Conservation (phyloP, 257 asterid genomes). For the Jacaranda copaia region DNA sequence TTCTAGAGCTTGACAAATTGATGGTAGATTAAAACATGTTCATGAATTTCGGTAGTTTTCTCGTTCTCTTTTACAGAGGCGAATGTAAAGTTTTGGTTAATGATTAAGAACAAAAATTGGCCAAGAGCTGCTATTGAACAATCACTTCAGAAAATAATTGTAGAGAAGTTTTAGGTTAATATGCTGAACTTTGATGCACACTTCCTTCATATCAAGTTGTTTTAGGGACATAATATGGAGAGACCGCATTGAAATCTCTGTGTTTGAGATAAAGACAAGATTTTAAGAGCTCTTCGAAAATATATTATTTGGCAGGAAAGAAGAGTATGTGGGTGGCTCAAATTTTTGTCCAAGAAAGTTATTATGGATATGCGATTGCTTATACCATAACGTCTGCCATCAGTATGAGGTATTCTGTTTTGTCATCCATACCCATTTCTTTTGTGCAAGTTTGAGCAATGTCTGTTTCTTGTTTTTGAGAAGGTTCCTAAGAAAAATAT, state of each 20-base stretch:
- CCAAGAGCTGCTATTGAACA: background rate
- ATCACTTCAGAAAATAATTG: background rate
- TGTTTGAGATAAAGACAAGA: background rate
- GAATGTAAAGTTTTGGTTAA: background rate
- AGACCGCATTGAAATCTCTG: background rate
- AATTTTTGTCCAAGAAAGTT: slow-evolving; percentile 61
- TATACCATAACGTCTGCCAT: slow-evolving; percentile 69
- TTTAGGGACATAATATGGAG: background rate
- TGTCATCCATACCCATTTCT: background rate
- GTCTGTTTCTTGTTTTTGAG: background rate
- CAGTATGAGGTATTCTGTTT: slow-evolving; percentile 55
- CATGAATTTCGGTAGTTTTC: background rate
- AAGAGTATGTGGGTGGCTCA: slow-evolving; percentile 62
- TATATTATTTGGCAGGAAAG: slow-evolving; percentile 52
- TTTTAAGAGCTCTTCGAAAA: background rate
- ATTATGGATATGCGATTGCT: slow-evolving; percentile 66
- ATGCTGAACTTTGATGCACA: background rate
- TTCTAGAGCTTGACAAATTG: no score
- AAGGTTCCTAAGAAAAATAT: background rate
- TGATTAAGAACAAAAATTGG: background rate
- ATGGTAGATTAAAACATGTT: background rate
- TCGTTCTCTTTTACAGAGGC: background rate
- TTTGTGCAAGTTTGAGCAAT: background rate
- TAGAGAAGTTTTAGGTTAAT: background rate
- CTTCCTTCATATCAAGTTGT: background rate